Evolutionary conservation across 768 basidiomycete species (phyloP), one percentile per base, ranked within the genome.

Genomic region (Gymnopilus dilepis): DNA sequence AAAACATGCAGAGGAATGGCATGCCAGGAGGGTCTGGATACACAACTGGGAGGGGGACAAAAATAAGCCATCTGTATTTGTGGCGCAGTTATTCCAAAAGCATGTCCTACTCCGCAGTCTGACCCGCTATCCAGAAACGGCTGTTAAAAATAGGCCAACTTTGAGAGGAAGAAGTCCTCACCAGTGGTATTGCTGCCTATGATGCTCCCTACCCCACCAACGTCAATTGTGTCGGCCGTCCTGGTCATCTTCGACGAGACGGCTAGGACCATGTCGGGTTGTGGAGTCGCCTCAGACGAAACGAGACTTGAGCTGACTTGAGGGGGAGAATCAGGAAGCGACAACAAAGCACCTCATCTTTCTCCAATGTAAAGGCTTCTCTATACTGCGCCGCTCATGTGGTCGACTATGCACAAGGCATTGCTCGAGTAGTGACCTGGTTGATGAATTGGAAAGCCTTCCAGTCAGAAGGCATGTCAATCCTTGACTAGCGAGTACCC

Each of bases 51-150:
- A n/a, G 1, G 15, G 28, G 4, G 17, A 31, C 26, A 30, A 17
- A 28, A 31, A 30, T n/a, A 50, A 31, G 47, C 26, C 13, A 17
- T n/a, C 31, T 15, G 30, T 17, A 17, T 50, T 7, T 50, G 47
- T 50, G 47, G 47, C 47, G 47, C 47, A 50, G 26, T 50, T n/a
- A n/a, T n/a, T 50, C 47, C 47, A n/a, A 50, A 50, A 50, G 47
- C 47, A 50, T 50, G 22, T 47, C 34, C 2, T 9, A 37, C 3
- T 37, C 15, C 26, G 24, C n/a, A 17, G 45, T 7, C 47, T 50
- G 31, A 30, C 19, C 47, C 47, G 45, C 9, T 26, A 19, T 24
- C 7, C 11, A 37, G 34, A 37, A 37, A 24, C 12, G 22, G n/a
- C 4, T 17, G 47, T 50, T 50, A 28, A 50, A 50, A 50, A 50